Base-by-base conservation (phyloP, 2,329 filamentous ascomycete genomes). In the Colletotrichum sp. region DNA sequence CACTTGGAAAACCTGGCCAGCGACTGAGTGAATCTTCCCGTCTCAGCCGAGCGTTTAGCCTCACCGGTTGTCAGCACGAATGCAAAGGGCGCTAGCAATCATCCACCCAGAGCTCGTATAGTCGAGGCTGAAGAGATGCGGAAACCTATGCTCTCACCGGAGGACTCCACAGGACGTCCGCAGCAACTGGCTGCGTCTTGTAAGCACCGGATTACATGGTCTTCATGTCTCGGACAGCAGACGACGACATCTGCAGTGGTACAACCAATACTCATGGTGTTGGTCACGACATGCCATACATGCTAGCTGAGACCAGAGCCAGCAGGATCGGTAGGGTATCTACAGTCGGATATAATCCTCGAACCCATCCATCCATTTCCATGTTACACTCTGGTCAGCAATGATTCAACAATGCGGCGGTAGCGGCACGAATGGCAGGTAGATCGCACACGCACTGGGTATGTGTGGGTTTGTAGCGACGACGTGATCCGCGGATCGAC, bases 401-500 rank as follows among this genome's bases (percentile, higher is more conserved):
- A 34, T 52, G 62, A 24, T 66, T 66, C 28, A 48, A 66, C 16
- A 64, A 8, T 26, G 43, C 43, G 43, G 43, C n/a, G 43, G 43
- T 52, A 15, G 15, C 26, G 28, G 28, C 13, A n/a, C n/a, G 26
- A 66, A 48, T 38, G n/a, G 26, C 56, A 70, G 38, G 32, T 21
- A 52, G 32, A 28, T 66, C 21, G 13, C n/a, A 21, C 34, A 21
- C 32, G 38, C 30, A 48, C 62, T 55, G 43, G 36, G 28, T 36
- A 36, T 56, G 30, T 36, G 30, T 56, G 30, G 60, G 43, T 38
- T 65, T 34, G 30, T 26, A 21, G 28, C 48, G 28, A 65, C 65
- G 70, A 69, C 55, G 48, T 73, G 64, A 69, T 64, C 73, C 56
- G 48, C 43, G 13, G 73, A 65, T 73, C 58, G 48, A 34, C 73